Evolutionary conservation across 2,329 filamentous ascomycete species (phyloP), one percentile per base, ranked within the genome.

Genomic region (Xylaria multiplex): DNA sequence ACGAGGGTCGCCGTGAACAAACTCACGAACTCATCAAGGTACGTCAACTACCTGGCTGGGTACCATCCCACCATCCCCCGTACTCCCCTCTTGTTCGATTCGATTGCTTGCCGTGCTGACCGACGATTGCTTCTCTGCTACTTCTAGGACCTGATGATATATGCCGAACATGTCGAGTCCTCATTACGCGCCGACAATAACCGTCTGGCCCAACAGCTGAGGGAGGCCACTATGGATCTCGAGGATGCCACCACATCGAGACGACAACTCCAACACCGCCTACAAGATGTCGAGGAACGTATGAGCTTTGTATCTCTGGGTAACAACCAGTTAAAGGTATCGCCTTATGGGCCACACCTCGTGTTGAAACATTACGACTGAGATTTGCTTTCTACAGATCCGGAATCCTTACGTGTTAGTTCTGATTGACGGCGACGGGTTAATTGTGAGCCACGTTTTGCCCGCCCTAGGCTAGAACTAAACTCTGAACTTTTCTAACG

Each of bases 341-440:
- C 67, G 59, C 56, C 60, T 46, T 30, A 35, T 59, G 19, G 62
- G 65, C 67, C 24, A 35, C 19, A 30, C 13, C 37, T 46, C n/a
- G 37, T 64, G 52, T 43, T 48, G 37, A 62, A 50, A 67, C 43
- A 63, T 64, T 30, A 24, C 45, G 16, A 68, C 71, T 74, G 64
- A 72, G 62, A 67, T 67, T 61, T 65, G 24, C 58, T 65, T 52
- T 48, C 35, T 54, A 58, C 71, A 88, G 84, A 83, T 81, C 65
- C 81, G 79, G 56, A 89, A 88, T 76, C 81, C 84, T 46, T 90
- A 90, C 75, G 80, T 89, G 72, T 77, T 86, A 69, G 82, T 89
- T 45, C 74, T 90, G 70, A 84, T 91, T 70, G 88, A 90, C 74
- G 88, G 88, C 43, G 85, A 91, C 75, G 86, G 86, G 50, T 81